A percentile compares a stretch with the other conserved stretches of the same genome.
These are phyloP conservation scores for Chlorella sp. DNA, from an alignment of 139 green algal genomes.

Conservation along the genomic window DNA sequence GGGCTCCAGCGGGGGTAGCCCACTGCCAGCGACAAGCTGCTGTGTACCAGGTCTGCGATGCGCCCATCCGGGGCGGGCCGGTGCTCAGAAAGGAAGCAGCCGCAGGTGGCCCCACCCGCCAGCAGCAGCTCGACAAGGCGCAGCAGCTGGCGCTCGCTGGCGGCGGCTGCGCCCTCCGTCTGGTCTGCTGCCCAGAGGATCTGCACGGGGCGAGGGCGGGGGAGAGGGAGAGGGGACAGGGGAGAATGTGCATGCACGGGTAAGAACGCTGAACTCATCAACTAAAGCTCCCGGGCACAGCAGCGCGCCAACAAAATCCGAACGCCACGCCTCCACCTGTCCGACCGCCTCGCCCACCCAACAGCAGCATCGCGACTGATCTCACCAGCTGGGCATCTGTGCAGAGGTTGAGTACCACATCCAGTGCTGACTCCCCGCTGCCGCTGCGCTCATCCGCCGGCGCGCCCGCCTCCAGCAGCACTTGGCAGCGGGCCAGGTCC, in stretches of 20 bases:
- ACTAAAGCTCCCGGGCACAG: too few species aligned
- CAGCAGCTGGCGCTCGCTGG: slow-evolving; percentile 2
- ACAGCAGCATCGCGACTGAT: too few species aligned
- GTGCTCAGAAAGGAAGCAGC: background rate
- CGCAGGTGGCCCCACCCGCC: background rate
- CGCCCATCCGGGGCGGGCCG: background rate
- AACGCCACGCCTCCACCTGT: too few species aligned
- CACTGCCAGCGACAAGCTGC: background rate
- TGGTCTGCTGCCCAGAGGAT: background rate
- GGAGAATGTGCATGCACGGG: background rate
- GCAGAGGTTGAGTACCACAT: background rate
- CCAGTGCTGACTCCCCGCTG: background rate
- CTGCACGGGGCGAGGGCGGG: background rate
- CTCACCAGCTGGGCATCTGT: background rate
- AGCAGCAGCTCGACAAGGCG: background rate
- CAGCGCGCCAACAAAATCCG: too few species aligned
- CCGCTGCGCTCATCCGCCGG: background rate
- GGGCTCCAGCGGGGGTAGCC: background rate
- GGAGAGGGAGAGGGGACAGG: too few species aligned
- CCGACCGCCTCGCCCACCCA: too few species aligned
- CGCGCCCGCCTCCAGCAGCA: background rate
- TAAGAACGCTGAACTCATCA: background rate
- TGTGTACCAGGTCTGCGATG: background rate
- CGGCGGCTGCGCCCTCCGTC: background rate
- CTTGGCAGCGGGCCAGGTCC: background rate